Percentiles rank a stretch among this genome's conserved stretches.
Evolutionary conservation across 2,329 filamentous ascomycete genomes (phyloP).

Genomic region (Cyclaneusma minus): DNA sequence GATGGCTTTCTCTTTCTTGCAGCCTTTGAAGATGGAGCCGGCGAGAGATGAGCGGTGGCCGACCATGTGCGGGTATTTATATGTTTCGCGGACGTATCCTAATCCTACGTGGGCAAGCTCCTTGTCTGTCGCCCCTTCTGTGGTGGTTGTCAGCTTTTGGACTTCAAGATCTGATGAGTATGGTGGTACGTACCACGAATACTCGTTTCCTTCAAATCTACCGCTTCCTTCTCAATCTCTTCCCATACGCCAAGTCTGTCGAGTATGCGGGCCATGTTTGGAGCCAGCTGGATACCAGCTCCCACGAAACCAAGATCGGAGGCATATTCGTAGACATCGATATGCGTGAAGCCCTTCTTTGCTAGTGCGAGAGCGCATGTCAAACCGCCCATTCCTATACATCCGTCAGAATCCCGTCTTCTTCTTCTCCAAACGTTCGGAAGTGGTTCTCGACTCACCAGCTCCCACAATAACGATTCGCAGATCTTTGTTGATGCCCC

Average conservation of each 20-base stretch:
- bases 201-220: conserved; percentile 54
- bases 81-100: conserved; percentile 48
- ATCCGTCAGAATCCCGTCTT: no score
- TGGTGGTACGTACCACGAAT: conserved; percentile 39
- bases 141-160: not conserved
- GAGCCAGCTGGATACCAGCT: conserved; percentile 71
- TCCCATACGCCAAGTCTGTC: conserved; percentile 59
- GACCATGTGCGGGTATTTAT: conserved; percentile 65
- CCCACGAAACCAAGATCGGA: conserved; percentile 66
- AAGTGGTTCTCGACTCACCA: conserved; percentile 20
- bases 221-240: conserved; percentile 54
- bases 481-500: no score
- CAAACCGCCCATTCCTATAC: conserved; percentile 61
- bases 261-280: conserved; percentile 67
- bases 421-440: no score
- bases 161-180: not conserved
- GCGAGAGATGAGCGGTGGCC: conserved; percentile 63
- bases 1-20: conserved; percentile 44
- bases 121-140: conserved; percentile 49
- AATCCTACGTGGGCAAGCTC: conserved; percentile 60
- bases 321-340: conserved; percentile 61
- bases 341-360: conserved; percentile 58
- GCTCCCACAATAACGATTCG: conserved; percentile 31
- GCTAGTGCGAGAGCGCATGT: conserved; percentile 58
- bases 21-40: conserved; percentile 54